These are phyloP conservation scores for Candida dajiaensis DNA, from an alignment of 805 yeast genomes.

Conservation along the genomic window DNA sequence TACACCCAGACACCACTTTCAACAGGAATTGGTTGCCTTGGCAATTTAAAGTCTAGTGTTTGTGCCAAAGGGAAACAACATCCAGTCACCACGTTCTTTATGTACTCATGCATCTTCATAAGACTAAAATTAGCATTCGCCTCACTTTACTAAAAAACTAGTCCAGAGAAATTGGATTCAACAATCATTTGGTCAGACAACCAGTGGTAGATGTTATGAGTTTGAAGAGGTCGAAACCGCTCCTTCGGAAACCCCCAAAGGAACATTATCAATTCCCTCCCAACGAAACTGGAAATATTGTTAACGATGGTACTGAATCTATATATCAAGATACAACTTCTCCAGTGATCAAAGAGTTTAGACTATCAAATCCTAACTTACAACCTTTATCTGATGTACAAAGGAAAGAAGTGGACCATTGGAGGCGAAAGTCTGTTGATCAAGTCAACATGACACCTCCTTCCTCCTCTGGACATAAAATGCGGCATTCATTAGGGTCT, in stretches of 20 bases:
- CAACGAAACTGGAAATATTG: not conserved
- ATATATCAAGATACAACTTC: not conserved
- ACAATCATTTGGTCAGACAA: no score
- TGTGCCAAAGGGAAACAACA: not conserved
- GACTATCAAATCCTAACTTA: conserved; percentile 21
- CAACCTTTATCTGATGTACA: conserved; percentile 14
- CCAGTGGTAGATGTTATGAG: not conserved
- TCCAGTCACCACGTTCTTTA: not conserved
- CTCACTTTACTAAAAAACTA: no score
- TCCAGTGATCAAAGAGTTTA: conserved; percentile 1
- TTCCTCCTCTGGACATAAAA: not conserved
- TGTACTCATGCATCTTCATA: not conserved
- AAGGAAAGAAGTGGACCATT: conserved; percentile 1
- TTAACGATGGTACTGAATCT: not conserved
- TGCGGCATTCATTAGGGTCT: conserved; percentile 10
- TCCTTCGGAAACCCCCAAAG: conserved; percentile 9
- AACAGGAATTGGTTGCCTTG: no score
- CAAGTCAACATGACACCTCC: conserved; percentile 1
- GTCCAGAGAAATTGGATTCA: no score
- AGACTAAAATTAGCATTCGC: no score
- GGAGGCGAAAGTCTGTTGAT: not conserved
- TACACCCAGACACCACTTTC: no score
- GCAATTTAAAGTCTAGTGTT: not conserved
- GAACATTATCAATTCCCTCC: not conserved
- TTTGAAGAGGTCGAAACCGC: not conserved